phyloP scores from a whole-genome alignment of 352 stramenopile species.

The Plasmopara halstedii region DNA sequence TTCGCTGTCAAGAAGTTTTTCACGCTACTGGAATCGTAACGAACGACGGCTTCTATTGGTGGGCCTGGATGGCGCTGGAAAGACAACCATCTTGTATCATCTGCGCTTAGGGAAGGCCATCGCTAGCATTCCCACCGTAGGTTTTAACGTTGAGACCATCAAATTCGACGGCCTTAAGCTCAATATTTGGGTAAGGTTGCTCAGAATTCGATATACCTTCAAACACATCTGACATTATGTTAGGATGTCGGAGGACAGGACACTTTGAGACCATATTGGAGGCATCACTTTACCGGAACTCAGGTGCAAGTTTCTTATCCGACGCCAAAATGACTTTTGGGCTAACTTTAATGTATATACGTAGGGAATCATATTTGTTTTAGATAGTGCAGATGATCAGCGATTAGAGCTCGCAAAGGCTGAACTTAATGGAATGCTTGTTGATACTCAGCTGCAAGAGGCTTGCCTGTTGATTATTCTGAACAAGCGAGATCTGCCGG shows the following conservation, averaged over 20 bases:
- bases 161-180: slow-evolving; percentile 66
- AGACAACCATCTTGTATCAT: slow-evolving; percentile 81
- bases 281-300: slow-evolving; percentile 79
- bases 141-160: slow-evolving; percentile 80
- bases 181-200: slow-evolving; percentile 55
- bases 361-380: slow-evolving; percentile 76
- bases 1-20: slow-evolving; percentile 52
- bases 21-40: slow-evolving; percentile 70
- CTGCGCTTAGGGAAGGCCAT: slow-evolving; percentile 68
- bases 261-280: slow-evolving; percentile 71
- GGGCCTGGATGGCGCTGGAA: slow-evolving; percentile 65
- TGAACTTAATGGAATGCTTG: slow-evolving; percentile 59
- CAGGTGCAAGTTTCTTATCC: slow-evolving; percentile 43
- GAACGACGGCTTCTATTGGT: slow-evolving; percentile 70
- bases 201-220: background rate
- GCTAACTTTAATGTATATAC: no score
- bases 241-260: slow-evolving; percentile 79
- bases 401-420: slow-evolving; percentile 62
- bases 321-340: background rate
- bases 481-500: slow-evolving; percentile 71
- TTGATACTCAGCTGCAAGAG: slow-evolving; percentile 63
- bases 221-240: background rate
- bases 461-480: slow-evolving; percentile 61
- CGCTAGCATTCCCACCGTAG: slow-evolving; percentile 70
- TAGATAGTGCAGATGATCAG: slow-evolving; percentile 65